Evolutionary conservation across 2,329 filamentous ascomycete genomes (phyloP), one percentile per base, ranked within the genome.

Genomic region (Aspergillus thermomutatus): DNA sequence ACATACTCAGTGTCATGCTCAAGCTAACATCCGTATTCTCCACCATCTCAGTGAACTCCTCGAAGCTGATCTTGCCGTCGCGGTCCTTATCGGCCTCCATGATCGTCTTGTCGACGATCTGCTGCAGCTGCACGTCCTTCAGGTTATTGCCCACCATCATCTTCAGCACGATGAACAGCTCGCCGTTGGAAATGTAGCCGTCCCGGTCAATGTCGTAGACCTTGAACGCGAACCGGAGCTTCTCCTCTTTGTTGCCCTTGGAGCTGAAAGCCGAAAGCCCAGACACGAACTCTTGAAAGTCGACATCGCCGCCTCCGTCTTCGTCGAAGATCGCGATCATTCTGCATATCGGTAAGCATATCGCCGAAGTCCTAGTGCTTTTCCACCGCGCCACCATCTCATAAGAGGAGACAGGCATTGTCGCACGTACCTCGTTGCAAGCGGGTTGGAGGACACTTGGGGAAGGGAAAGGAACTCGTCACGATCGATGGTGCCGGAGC

Each of bases 81-180:
- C 87, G 87, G 77, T 99, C 94, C 66, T 92, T 83, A 77, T 99
- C 94, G 50, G 94, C 94, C 80, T 99, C 94, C 94, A 97, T 97
- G 75, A 99, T 97, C 58, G 94, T 99, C 86, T 99, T 99, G 81
- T 99, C 94, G 66, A 99, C 94, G 74, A 99, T 99, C 85, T 87
- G 94, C 80, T 99, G 94, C 74, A 99, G 80, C 80, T 99, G 94
- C 78, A 97, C 91, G 76, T 99, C 94, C 83, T 99, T 99, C 71
- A 99, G 80, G 77, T 99, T 99, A 80, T 90, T 97, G 58, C 94
- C 94, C 52, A 99, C 94, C 94, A 99, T 99, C 94, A 99, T 99
- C 89, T 99, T 99, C 70, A 99, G 83, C 71, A 99, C 94, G 70
- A 99, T 97, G 77, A 97, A 99, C 52, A 99, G 85, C 81, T 99